Evolutionary conservation across 148 eudicot genomes (phyloP).

Genomic region (Linanthus parryae): DNA sequence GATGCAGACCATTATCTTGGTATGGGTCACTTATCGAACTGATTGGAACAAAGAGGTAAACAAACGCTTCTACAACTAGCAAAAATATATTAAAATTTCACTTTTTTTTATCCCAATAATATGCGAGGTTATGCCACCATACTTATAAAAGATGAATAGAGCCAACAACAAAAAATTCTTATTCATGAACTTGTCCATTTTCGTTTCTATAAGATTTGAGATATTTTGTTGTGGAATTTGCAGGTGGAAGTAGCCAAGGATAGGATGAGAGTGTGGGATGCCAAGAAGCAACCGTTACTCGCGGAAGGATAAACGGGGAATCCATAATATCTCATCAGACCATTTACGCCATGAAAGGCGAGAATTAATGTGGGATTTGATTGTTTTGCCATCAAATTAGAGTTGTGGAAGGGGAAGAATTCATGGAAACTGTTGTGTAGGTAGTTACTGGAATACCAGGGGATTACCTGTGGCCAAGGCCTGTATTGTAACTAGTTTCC

Average conservation of each 20-base stretch:
- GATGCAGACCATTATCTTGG: conserved; percentile 19
- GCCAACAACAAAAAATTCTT: neutral
- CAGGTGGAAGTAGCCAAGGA: conserved; percentile 12
- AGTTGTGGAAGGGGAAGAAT: no score
- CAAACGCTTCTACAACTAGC: neutral
- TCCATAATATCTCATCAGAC: neutral
- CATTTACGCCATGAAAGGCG: conserved; percentile 1
- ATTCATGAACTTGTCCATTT: neutral
- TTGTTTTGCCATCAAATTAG: no score
- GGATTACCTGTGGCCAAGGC: no score
- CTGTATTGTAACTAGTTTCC: no score
- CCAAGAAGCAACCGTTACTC: neutral
- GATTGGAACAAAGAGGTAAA: conserved; percentile 29
- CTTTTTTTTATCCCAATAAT: neutral
- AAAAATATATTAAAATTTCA: no score
- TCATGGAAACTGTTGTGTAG: no score
- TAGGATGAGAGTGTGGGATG: conserved; percentile 11
- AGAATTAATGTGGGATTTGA: no score
- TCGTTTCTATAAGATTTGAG: neutral
- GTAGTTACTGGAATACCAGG: no score
- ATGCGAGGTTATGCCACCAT: neutral
- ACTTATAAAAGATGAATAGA: neutral
- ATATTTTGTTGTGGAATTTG: neutral
- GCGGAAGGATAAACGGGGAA: neutral
- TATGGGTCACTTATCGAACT: conserved; percentile 16